Evolutionary conservation across 139 green algal species (phyloP), one percentile per base, ranked within the genome.

Genomic region (Asterochloris erici): DNA sequence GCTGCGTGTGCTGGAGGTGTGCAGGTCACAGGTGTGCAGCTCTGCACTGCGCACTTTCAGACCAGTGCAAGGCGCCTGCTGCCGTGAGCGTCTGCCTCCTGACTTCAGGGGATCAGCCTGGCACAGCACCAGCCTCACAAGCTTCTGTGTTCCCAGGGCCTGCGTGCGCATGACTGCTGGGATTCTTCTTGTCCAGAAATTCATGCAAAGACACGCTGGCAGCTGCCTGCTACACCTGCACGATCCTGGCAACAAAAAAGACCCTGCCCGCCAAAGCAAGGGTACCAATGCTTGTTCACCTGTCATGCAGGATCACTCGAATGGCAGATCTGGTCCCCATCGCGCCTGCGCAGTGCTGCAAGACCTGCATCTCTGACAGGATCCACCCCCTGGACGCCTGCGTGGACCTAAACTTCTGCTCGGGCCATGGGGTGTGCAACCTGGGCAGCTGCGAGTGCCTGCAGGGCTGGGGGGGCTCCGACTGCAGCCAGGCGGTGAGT

Each of bases 311-410:
- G 84, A 79, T 84, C 12, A 83, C 84, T 19, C 66, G 27, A 14
- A 60, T 75, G 69, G 87, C 81, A 11, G 86, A 92, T 21, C 85
- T 88, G 19, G 91, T 96, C 13, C 93, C 93, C 0, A 86, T 95
- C 14, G 90, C 85, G 0, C 92, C 92, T 1, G 85, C 90, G 0
- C 73, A 90, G 79, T 96, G 93, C 87, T 96, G 93, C 89, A 86
- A 87, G 74, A 74, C 89, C 15, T 96, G 92, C 86, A 70, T 96
- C 15, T 86, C 83, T 0, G 80, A 82, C 66, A 73, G 77, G 27
- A 78, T 90, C 0, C 86, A 86, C 47, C 82, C 89, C 77, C 80
- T 85, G n/a, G 68, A 83, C 63, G 80, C 86, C 73, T 95, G 92
- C 77, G 83, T 74, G 9, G 89, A 92, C 75, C 89, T 95, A 0